Evolutionary conservation across 805 yeast genomes (phyloP), one percentile per base, ranked within the genome.

Genomic region (Metschnikowia dekortorum): DNA sequence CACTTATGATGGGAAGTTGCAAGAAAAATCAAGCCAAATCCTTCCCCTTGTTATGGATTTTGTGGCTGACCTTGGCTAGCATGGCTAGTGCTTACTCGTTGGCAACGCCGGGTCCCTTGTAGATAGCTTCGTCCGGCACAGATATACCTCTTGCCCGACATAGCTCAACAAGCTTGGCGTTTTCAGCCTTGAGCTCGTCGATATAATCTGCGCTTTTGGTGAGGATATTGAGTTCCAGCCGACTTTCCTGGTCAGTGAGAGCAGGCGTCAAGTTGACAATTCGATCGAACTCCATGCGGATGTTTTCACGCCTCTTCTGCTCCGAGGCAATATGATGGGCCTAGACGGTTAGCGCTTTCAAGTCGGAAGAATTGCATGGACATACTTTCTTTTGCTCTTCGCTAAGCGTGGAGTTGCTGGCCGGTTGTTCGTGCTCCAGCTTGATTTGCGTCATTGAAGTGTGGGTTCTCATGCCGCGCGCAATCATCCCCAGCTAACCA

Each of bases 261-360:
- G 79, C 82, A 0, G 97, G 97, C 0, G 94, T 89, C 8, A 88
- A 65, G 1, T 77, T 73, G 0, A 90, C 91, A 22, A 91, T 73
- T 49, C 78, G 79, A 59, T 87, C 95, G 61, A 89, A 91, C 8
- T 89, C 91, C 8, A 83, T 79, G 41, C 97, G 73, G 22, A 92
- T 89, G 39, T 91, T 89, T 56, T 84, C 89, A 53, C 98, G 74
- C 59, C 98, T 75, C 61, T 86, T 87, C 64, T 89, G 91, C 63
- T 91, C 98, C 0, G 91, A 84, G 5, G 87, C 87, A 7, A 88
- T 86, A 61, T 87, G 96, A 57, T 85, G 87, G 5, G 84, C 84
- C 82, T 84, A 42, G 8, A 7, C 9, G 6, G 54, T 58, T 53
- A 58, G 60, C 43, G 26, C 3, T 11, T n/a, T 18, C 22, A 8